Conservation (phyloP, 306 rosid genomes). For the Mucuna pruriens region DNA sequence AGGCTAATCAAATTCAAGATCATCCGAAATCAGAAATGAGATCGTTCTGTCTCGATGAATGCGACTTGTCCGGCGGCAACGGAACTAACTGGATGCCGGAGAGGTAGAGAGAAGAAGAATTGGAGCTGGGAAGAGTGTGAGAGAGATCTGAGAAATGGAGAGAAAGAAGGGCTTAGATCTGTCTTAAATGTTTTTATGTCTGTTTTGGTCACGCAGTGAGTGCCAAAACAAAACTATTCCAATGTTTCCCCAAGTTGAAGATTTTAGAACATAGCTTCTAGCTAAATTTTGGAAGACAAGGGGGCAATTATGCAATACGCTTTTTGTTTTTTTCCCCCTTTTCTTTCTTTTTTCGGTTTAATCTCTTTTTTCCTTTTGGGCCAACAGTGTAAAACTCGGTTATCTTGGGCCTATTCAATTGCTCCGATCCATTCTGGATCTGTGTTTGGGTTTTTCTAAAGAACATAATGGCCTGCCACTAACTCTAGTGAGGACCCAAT, state of each 20-base stretch:
- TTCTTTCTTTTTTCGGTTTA: too few relatives aligned
- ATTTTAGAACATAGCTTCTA: conserved; percentile 14
- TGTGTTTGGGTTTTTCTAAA: neutral
- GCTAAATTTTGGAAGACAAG: conserved; percentile 22
- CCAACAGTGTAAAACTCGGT: neutral
- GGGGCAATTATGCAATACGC: conserved; percentile 26
- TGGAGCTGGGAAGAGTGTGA: conserved; percentile 1
- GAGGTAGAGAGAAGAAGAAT: neutral
- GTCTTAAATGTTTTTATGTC: conserved; percentile 18
- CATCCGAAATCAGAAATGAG: conserved; percentile 35
- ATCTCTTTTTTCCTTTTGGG: neutral
- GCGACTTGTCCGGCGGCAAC: neutral
- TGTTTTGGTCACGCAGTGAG: conserved; percentile 31
- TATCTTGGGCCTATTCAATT: neutral
- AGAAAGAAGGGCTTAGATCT: conserved; percentile 36
- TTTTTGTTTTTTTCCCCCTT: neutral
- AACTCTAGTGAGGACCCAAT: too few relatives aligned
- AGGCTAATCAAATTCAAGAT: conserved; percentile 33
- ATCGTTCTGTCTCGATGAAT: conserved; percentile 7
- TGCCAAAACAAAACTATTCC: conserved; percentile 18
- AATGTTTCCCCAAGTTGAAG: conserved; percentile 18
- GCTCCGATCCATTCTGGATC: neutral
- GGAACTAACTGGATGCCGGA: conserved; percentile 39
- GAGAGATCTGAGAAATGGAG: conserved; percentile 42
- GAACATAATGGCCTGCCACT: neutral